Evolutionary conservation across 441 rosid genomes (phyloP).

Genomic region (Francoa sonchifolia): DNA sequence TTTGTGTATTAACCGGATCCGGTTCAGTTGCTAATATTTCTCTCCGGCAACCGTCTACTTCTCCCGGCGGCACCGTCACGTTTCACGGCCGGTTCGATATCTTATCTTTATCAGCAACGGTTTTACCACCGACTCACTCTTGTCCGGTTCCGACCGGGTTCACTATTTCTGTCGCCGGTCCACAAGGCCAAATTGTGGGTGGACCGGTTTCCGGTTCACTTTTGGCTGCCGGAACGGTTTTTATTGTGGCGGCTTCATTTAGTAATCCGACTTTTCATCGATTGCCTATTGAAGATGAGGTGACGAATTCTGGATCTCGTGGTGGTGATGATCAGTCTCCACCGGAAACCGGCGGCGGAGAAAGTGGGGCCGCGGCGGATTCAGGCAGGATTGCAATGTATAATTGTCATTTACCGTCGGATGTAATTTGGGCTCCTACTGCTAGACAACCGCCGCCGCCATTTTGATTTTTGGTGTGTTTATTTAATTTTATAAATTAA

Average conservation of each 20-base stretch:
- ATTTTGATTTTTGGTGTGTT: conserved; percentile 13
- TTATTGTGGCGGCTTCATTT: conserved; percentile 56
- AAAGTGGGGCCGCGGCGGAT: conserved; percentile 27
- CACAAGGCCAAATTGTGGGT: conserved; percentile 79
- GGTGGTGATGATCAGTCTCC: conserved; percentile 44
- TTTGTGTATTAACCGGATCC: conserved; percentile 11
- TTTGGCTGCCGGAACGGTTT: conserved; percentile 54
- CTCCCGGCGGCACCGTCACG: conserved; percentile 55
- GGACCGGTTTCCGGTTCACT: conserved; percentile 64
- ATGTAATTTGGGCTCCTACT: conserved; percentile 68
- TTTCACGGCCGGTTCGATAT: conserved; percentile 84
- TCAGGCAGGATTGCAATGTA: conserved; percentile 51
- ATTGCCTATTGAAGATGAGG: conserved; percentile 38
- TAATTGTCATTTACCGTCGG: conserved; percentile 47
- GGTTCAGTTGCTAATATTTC: conserved; percentile 12
- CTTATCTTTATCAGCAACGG: conserved; percentile 70
- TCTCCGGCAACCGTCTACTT: conserved; percentile 17
- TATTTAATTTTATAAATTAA: no score
- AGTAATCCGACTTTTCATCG: conserved; percentile 50
- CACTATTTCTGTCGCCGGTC: conserved; percentile 68
- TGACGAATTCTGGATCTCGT: conserved; percentile 23
- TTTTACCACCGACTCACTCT: conserved; percentile 40
- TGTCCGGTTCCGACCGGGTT: conserved; percentile 36
- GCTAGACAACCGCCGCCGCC: conserved; percentile 59
- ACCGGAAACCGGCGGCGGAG: conserved; percentile 42